Base-by-base conservation (phyloP, 306 rosid genomes). In the Dalbergia oliveri region DNA sequence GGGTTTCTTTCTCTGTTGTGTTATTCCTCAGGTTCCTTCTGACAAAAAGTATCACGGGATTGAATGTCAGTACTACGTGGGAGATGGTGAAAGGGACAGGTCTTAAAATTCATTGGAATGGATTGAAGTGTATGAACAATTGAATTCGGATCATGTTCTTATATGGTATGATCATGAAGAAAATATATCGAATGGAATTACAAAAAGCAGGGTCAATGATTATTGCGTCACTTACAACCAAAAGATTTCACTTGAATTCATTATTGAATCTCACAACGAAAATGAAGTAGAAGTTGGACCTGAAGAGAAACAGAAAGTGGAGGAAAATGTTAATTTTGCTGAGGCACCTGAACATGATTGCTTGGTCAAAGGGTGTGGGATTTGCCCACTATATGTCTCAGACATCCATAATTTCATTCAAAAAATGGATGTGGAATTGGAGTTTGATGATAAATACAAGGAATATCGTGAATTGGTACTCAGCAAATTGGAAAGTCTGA, bases 211-310 rank as follows among this genome's bases (percentile, higher is more conserved):
- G 19, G 11, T 8, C 21, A 8, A 50, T 13, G 12, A 37, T 51
- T 26, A 15, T 4, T 10, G 11, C 34, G n/a, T 15, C 7, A 9
- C 33, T 39, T n/a, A 39, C 16, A 18, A 16, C 53, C 33, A 18
- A 39, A 51, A 23, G 41, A 23, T 76, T 5, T 5, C 63, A 66
- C 66, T 57, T 66, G 11, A 65, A 54, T 77, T 77, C 51, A 21
- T 21, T 21, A 1, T n/a, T n/a, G 23, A 21, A 21, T 21, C 0
- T 21, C 1, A n/a, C n/a, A n/a, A n/a, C n/a, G n/a, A n/a, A n/a
- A n/a, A n/a, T n/a, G n/a, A n/a, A n/a, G n/a, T 21, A 1, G 1
- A 21, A 1, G 23, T 0, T 1, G 23, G 23, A 0, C 0, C 1
- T 0, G 1, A 0, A 1, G 1, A 21, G 23, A 21, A 21, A 1